Conservation (phyloP, 345 rosid species). For the Hypericum perforatum region DNA sequence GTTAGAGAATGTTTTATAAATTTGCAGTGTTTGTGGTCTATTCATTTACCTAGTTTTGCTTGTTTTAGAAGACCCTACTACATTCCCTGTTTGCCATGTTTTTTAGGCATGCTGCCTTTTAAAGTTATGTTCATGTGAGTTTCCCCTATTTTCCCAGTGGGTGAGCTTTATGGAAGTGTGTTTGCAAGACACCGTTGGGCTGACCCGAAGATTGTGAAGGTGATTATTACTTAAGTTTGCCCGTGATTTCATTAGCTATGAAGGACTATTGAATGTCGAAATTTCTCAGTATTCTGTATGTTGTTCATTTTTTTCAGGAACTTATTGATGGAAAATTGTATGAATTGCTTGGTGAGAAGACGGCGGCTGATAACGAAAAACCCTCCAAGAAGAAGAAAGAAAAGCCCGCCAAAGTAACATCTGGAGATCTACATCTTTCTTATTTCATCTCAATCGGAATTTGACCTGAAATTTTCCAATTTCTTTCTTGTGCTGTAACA, state of each 20-base stretch:
- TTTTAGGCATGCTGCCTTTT: no score
- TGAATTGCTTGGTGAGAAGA: constrained; percentile 83
- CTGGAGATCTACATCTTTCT: constrained; percentile 4
- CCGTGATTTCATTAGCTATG: no score
- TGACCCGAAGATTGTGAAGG: constrained; percentile 82
- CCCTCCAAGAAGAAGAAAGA: constrained; percentile 89
- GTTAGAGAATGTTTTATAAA: no score
- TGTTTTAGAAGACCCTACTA: no score
- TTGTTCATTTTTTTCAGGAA: constrained; percentile 36
- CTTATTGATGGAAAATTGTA: constrained; percentile 57
- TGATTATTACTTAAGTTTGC: constrained; percentile 14
- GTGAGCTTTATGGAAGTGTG: constrained; percentile 59
- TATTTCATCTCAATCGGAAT: constrained; percentile 4
- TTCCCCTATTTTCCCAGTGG: constrained; percentile 33
- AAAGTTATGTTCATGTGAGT: no score
- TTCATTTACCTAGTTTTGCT: no score
- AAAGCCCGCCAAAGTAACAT: constrained; percentile 83
- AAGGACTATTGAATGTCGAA: no score
- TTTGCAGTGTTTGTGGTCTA: no score
- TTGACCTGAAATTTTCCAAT: neutral
- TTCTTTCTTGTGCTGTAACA: no score
- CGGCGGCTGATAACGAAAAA: constrained; percentile 85
- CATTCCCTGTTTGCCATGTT: no score
- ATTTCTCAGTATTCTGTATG: constrained; percentile 7
- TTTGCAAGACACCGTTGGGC: constrained; percentile 91